Conservation (phyloP, 2,329 filamentous ascomycete genomes). For the Pyrenophora seminiperda region DNA sequence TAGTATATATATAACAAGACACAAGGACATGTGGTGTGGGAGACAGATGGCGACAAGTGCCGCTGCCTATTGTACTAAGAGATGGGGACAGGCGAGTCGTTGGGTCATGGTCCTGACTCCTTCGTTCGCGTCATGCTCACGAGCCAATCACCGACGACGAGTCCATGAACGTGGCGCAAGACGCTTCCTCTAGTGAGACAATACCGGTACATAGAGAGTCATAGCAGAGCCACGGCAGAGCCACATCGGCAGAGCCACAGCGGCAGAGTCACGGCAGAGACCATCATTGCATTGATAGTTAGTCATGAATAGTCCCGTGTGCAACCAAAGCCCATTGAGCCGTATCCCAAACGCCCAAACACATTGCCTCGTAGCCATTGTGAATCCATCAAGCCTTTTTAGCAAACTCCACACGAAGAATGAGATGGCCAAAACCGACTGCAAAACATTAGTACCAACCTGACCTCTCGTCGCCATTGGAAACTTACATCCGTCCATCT, state of each 20-base stretch:
- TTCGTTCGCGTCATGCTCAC: slow-evolving; percentile 25
- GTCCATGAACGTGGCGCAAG: slow-evolving; percentile 27
- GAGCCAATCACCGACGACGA: slow-evolving; percentile 29
- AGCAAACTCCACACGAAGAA: slow-evolving; percentile 84
- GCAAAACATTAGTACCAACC: slow-evolving; percentile 24
- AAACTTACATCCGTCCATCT: slow-evolving; percentile 88
- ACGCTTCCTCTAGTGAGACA: background rate
- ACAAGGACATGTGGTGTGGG: slow-evolving; percentile 12
- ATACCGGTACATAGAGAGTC: too few species aligned
- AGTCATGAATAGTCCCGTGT: slow-evolving; percentile 1
- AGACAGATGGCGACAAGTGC: slow-evolving; percentile 23
- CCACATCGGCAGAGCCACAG: too few species aligned
- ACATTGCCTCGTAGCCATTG: slow-evolving; percentile 5
- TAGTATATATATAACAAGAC: background rate
- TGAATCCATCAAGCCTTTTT: slow-evolving; percentile 58
- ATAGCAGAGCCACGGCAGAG: too few species aligned
- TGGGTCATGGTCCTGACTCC: slow-evolving; percentile 24
- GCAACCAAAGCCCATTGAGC: background rate
- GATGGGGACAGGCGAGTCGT: slow-evolving; percentile 32
- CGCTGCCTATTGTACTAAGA: too few species aligned
- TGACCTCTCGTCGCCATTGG: background rate
- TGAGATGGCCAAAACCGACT: slow-evolving; percentile 81
- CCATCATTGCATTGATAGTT: too few species aligned
- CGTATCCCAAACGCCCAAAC: slow-evolving; percentile 4
- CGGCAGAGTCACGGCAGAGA: too few species aligned